These are phyloP conservation scores for Sclerotinia trifoliorum DNA, from an alignment of 2,329 filamentous ascomycete species.

Conservation along the genomic window DNA sequence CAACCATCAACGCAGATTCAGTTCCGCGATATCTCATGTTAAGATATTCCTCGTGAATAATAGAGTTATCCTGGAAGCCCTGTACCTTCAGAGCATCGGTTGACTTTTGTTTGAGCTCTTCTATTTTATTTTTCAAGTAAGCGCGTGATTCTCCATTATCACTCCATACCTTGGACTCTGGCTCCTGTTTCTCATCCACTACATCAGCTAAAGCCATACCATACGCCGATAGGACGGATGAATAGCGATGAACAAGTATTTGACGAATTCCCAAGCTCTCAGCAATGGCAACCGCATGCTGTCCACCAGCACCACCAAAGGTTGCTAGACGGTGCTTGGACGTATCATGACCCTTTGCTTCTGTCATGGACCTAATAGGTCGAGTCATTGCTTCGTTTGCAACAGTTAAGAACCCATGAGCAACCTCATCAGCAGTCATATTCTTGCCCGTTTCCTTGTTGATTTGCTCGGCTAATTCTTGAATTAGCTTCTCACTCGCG, in stretches of 20 bases:
- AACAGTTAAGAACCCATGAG: conserved; percentile 84
- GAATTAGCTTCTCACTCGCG: conserved; percentile 72
- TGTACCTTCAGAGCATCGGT: conserved; percentile 66
- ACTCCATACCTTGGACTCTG: conserved; percentile 62
- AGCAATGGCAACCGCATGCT: conserved; percentile 89
- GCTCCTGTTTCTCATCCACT: conserved; percentile 85
- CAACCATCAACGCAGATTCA: conserved; percentile 86
- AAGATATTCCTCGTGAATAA: conserved; percentile 86
- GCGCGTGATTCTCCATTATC: conserved; percentile 57
- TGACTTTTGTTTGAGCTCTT: conserved; percentile 75
- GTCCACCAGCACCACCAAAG: conserved; percentile 87
- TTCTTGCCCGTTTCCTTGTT: conserved; percentile 70
- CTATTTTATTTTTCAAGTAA: conserved; percentile 71
- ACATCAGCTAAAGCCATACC: conserved; percentile 93
- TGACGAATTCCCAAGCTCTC: conserved; percentile 80
- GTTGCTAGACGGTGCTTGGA: conserved; percentile 87
- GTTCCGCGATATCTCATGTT: conserved; percentile 92
- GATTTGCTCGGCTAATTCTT: conserved; percentile 73
- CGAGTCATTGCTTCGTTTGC: conserved; percentile 91
- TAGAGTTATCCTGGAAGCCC: conserved; percentile 71
- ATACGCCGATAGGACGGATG: conserved; percentile 85
- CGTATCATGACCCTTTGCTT: conserved; percentile 89
- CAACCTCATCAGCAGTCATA: conserved; percentile 80
- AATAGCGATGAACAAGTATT: conserved; percentile 83
- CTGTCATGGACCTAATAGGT: conserved; percentile 85